These are phyloP conservation scores for Diaporthe aspalathi DNA, from an alignment of 2,329 filamentous ascomycete species.

Conservation along the genomic window DNA sequence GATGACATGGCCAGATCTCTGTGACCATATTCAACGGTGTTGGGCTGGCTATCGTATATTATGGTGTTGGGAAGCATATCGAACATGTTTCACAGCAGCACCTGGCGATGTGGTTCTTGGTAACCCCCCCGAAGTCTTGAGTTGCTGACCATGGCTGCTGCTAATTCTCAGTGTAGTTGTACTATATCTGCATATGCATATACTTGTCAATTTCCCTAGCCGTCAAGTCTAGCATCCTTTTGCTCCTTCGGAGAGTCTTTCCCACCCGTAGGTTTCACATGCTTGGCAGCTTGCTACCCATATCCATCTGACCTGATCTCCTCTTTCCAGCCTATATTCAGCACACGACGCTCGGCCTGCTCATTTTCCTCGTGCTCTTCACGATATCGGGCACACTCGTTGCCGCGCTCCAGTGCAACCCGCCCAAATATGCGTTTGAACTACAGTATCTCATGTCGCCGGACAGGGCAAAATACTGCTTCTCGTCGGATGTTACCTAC, in stretches of 20 bases:
- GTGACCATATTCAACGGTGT: constrained; percentile 34
- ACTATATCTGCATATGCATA: constrained; percentile 36
- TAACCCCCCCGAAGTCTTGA: background rate
- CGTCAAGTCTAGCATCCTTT: constrained; percentile 33
- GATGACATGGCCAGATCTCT: background rate
- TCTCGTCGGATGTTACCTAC: constrained; percentile 18
- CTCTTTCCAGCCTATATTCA: constrained; percentile 32
- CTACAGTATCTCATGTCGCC: constrained; percentile 35
- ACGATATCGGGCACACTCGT: constrained; percentile 34
- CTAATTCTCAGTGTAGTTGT: constrained; percentile 16
- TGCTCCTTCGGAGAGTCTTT: constrained; percentile 34
- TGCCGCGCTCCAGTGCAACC: constrained; percentile 38
- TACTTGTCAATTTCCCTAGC: constrained; percentile 34
- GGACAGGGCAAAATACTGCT: constrained; percentile 35
- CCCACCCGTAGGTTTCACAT: constrained; percentile 16
- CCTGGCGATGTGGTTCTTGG: constrained; percentile 31
- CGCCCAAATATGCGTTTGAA: constrained; percentile 38
- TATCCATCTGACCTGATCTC: background rate
- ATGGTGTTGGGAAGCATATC: constrained; percentile 36
- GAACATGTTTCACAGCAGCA: constrained; percentile 27
- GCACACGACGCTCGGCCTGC: constrained; percentile 29
- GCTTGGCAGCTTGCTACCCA: background rate
- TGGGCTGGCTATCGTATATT: constrained; percentile 29
- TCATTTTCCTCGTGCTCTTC: constrained; percentile 36
- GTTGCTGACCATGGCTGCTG: background rate